Percentiles rank a stretch among this genome's conserved stretches.
phyloP scores from a whole-genome alignment of 208 protist species.

The Leptomonas seymouri region DNA sequence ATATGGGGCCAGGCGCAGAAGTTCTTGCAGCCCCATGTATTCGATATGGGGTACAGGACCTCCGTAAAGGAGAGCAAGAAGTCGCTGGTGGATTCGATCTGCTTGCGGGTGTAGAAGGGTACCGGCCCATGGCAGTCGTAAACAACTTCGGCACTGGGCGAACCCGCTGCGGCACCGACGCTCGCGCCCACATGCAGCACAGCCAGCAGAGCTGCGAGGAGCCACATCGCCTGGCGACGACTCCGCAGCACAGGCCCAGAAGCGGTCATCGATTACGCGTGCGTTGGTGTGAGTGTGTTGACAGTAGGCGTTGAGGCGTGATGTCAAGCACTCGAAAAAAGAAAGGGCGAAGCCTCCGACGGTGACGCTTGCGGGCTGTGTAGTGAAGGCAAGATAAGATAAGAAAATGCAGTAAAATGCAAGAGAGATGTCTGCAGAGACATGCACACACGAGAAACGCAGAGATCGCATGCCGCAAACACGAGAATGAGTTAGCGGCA shows the following conservation, averaged over 20 bases:
- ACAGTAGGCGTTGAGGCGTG: not conserved
- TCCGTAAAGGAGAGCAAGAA: constrained; percentile 8
- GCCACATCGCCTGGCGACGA: constrained; percentile 6
- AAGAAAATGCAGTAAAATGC: too few species aligned
- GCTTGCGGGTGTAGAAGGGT: not conserved
- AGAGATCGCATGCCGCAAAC: too few species aligned
- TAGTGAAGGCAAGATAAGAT: too few species aligned
- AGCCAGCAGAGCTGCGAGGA: constrained; percentile 5
- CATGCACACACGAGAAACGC: too few species aligned
- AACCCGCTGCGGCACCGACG: not conserved
- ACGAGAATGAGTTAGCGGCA: too few species aligned
- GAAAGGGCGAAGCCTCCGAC: too few species aligned
- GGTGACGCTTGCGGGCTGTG: too few species aligned
- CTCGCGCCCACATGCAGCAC: not conserved
- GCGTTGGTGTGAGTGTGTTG: not conserved
- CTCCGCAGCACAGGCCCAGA: not conserved
- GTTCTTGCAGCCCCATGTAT: not conserved
- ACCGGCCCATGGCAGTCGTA: not conserved
- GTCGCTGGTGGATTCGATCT: not conserved
- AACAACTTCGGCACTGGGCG: not conserved
- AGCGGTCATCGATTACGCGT: not conserved
- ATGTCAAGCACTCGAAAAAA: not conserved
- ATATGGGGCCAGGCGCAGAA: constrained; percentile 13
- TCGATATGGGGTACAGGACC: not conserved
- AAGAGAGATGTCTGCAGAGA: too few species aligned